A percentile compares a stretch with the other conserved stretches of the same genome.
Evolutionary conservation across 2,329 filamentous ascomycete genomes (phyloP).

Genomic region (Penicillium rolfsii): DNA sequence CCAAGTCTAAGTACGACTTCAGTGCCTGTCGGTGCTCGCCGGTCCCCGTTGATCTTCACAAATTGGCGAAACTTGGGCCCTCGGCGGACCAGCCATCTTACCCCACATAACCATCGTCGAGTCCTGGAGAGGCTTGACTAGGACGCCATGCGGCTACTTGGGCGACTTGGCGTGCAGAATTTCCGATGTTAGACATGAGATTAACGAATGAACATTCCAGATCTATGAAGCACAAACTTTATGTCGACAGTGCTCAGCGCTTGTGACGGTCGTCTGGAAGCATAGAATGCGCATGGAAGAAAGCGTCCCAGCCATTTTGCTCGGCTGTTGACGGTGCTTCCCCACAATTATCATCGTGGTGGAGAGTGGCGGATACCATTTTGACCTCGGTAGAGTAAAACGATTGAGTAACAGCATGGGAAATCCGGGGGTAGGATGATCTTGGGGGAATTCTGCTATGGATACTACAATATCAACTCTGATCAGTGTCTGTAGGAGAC

Average conservation of each 20-base stretch:
- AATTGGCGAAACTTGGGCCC: background rate
- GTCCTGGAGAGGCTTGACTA: background rate
- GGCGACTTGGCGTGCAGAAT: slow-evolving; percentile 1
- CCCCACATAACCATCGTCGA: background rate
- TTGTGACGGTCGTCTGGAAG: background rate
- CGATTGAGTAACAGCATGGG: background rate
- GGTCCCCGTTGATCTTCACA: slow-evolving; percentile 6
- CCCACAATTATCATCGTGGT: slow-evolving; percentile 2
- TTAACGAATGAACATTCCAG: background rate
- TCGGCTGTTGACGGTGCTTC: background rate
- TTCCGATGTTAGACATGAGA: background rate
- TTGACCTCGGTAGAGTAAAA: slow-evolving; percentile 6
- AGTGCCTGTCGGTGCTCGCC: slow-evolving; percentile 4
- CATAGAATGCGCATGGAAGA: no score
- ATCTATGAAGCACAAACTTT: background rate
- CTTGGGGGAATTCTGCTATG: background rate
- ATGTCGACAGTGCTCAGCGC: background rate
- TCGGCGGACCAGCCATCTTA: background rate
- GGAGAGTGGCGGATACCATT: background rate
- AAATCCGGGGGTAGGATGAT: background rate
- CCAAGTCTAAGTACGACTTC: slow-evolving; percentile 1
- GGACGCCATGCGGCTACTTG: slow-evolving; percentile 3
- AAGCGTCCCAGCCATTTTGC: background rate
- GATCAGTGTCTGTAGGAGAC: background rate
- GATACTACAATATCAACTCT: background rate